Evolutionary conservation across 805 yeast genomes (phyloP).

Genomic region (Debaryomyces hansenii): DNA sequence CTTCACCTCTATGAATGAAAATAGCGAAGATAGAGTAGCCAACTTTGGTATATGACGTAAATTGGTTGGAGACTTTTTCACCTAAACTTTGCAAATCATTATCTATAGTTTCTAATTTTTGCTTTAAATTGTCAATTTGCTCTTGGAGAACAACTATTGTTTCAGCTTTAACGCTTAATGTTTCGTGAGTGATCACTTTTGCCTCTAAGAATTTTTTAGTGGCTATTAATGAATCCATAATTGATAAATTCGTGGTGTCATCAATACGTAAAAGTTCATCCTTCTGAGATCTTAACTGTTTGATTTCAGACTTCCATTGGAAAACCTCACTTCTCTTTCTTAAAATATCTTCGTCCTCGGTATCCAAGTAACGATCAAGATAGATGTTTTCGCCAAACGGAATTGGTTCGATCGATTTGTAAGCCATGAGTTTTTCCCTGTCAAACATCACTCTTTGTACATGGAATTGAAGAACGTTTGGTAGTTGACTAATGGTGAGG

Average conservation of each 20-base stretch:
- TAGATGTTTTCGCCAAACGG: slow-evolving; percentile 77
- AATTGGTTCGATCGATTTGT: slow-evolving; percentile 78
- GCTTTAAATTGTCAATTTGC: slow-evolving; percentile 48
- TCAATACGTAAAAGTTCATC: slow-evolving; percentile 44
- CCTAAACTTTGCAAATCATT: slow-evolving; percentile 46
- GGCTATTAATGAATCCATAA: slow-evolving; percentile 47
- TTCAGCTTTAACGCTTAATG: slow-evolving; percentile 38
- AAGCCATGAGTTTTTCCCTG: slow-evolving; percentile 66
- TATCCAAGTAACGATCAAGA: slow-evolving; percentile 84
- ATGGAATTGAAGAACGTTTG: slow-evolving; percentile 85
- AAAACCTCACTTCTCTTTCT: slow-evolving; percentile 55
- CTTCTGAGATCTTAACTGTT: slow-evolving; percentile 43
- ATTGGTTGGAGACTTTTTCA: slow-evolving; percentile 55
- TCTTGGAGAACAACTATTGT: slow-evolving; percentile 49
- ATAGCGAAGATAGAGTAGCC: slow-evolving; percentile 88
- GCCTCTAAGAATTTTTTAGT: slow-evolving; percentile 58
- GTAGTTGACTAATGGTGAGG: slow-evolving; percentile 68
- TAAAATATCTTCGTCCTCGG: slow-evolving; percentile 56
- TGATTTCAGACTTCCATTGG: slow-evolving; percentile 60
- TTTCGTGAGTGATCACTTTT: slow-evolving; percentile 33
- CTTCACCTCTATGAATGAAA: slow-evolving; percentile 94
- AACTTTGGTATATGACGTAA: slow-evolving; percentile 54
- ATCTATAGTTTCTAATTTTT: slow-evolving; percentile 44
- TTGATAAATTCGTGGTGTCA: slow-evolving; percentile 28
- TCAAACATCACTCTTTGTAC: slow-evolving; percentile 94